phyloP scores from a whole-genome alignment of 2,329 filamentous ascomycete species.

The Alternaria burnsii region DNA sequence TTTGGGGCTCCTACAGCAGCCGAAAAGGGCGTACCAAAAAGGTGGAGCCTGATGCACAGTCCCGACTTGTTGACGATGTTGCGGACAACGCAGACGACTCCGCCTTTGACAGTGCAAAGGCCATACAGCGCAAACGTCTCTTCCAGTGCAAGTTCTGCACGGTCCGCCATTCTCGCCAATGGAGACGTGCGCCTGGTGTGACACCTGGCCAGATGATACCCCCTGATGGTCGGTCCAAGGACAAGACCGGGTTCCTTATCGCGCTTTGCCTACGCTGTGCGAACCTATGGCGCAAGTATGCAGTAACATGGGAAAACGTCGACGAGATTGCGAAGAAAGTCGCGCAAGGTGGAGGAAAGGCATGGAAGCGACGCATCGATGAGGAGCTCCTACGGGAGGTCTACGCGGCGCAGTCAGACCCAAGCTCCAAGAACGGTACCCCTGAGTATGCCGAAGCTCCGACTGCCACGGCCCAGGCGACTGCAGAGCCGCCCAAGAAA shows the following conservation, averaged over 20 bases:
- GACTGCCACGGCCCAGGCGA: constrained; percentile 32
- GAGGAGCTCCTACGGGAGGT: constrained; percentile 86
- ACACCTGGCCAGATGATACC: constrained; percentile 74
- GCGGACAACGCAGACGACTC: constrained; percentile 94
- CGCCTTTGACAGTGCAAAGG: constrained; percentile 91
- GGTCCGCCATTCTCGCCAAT: constrained; percentile 81
- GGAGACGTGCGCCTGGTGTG: constrained; percentile 86
- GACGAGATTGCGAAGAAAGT: constrained; percentile 93
- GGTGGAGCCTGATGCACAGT: constrained; percentile 61
- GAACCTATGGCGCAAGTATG: constrained; percentile 93
- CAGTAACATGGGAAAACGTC: constrained; percentile 92
- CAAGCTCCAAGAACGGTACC: constrained; percentile 33
- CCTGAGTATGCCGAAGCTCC: constrained; percentile 42
- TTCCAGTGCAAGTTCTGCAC: constrained; percentile 96
- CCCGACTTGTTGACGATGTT: constrained; percentile 88
- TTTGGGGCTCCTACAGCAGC: constrained; percentile 89
- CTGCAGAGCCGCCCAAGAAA: constrained; percentile 66
- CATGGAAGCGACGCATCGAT: constrained; percentile 88
- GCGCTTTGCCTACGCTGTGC: constrained; percentile 91
- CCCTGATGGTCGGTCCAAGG: constrained; percentile 75
- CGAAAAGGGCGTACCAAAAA: constrained; percentile 91
- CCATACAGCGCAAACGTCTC: constrained; percentile 75
- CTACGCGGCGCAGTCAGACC: constrained; percentile 46
- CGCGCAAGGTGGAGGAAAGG: constrained; percentile 77
- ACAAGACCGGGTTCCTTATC: constrained; percentile 78